Evolutionary conservation across 2,329 filamentous ascomycete species (phyloP).

Genomic region (Bretziella fagacearum): DNA sequence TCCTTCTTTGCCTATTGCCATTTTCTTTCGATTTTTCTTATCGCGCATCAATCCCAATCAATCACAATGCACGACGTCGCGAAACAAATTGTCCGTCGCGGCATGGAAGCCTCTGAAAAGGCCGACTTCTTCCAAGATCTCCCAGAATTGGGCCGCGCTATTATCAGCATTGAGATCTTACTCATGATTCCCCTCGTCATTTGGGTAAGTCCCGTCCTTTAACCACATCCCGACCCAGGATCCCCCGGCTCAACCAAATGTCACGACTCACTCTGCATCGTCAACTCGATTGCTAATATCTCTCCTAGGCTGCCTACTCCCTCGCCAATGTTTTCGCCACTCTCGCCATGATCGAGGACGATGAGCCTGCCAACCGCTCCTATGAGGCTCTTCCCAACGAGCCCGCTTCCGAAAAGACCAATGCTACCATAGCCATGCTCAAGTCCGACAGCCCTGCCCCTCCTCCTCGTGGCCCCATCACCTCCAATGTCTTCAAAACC

Average conservation of each 20-base stretch:
- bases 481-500: slow-evolving; percentile 38
- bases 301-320: slow-evolving; percentile 25
- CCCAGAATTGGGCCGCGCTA: slow-evolving; percentile 1
- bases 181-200: slow-evolving; percentile 4
- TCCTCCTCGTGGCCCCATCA: slow-evolving; percentile 35
- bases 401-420: slow-evolving; percentile 16
- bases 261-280: neutral
- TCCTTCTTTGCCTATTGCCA: neutral
- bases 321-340: slow-evolving; percentile 33
- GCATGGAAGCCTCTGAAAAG: neutral
- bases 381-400: slow-evolving; percentile 28
- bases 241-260: neutral
- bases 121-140: slow-evolving; percentile 5
- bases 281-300: neutral
- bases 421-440: slow-evolving; percentile 22
- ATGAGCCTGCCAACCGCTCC: slow-evolving; percentile 37
- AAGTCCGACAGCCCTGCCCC: slow-evolving; percentile 24
- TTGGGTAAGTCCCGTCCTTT: slow-evolving; percentile 11
- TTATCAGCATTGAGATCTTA: slow-evolving; percentile 5
- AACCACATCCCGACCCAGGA: neutral
- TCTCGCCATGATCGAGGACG: slow-evolving; percentile 42
- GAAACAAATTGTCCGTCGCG: slow-evolving; percentile 1
- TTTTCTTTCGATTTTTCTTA: neutral
- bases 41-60: neutral
- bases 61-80: slow-evolving; percentile 3